A percentile compares a stretch with the other conserved stretches of the same genome.
These are phyloP conservation scores for Adansonia madagascariensis DNA, from an alignment of 441 rosid species.

Conservation along the genomic window DNA sequence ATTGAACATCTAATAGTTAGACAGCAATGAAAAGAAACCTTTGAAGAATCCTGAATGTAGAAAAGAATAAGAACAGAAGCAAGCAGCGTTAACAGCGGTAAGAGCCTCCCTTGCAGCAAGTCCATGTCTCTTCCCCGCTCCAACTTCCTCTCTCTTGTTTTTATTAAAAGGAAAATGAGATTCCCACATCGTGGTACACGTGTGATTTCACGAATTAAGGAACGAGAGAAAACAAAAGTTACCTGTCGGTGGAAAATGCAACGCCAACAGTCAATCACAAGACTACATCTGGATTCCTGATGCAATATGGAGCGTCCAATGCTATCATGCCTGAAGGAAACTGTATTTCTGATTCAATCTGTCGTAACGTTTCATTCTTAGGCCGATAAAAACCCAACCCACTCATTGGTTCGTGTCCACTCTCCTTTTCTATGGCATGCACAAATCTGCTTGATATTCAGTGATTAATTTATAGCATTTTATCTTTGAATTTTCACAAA, in stretches of 20 bases:
- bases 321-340: too few species aligned
- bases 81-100: slow-evolving; percentile 56
- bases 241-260: background rate
- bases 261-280: background rate
- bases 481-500: too few species aligned
- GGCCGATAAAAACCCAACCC: too few species aligned
- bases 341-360: too few species aligned
- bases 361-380: too few species aligned
- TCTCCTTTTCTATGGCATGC: too few species aligned
- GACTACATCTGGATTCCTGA: background rate
- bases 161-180: background rate
- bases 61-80: slow-evolving; percentile 44
- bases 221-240: background rate
- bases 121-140: slow-evolving; percentile 29
- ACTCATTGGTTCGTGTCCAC: too few species aligned
- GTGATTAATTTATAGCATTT: too few species aligned
- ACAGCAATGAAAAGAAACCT: slow-evolving; percentile 35
- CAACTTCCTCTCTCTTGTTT: background rate
- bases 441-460: too few species aligned
- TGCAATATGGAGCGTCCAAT: background rate
- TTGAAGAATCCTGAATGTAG: slow-evolving; percentile 47
- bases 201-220: background rate
- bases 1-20: background rate
- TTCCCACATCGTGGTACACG: background rate
- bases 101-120: slow-evolving; percentile 61